These are phyloP conservation scores for Yamadazyma phyllophila DNA, from an alignment of 805 yeast genomes.

Conservation along the genomic window DNA sequence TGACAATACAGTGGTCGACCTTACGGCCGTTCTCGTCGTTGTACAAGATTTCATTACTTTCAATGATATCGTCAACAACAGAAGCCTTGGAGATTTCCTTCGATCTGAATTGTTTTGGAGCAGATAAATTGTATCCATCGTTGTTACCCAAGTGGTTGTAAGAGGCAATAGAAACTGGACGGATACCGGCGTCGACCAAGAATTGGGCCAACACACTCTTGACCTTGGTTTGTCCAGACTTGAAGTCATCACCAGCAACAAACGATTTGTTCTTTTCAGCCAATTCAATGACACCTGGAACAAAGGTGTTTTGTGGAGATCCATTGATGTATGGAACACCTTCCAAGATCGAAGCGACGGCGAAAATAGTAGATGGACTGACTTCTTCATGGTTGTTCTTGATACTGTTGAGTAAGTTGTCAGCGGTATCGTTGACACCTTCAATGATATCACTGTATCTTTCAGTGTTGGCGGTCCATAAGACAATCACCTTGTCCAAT, in stretches of 20 bases:
- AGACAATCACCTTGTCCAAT: slow-evolving; percentile 82
- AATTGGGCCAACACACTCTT: slow-evolving; percentile 96
- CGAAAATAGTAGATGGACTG: slow-evolving; percentile 91
- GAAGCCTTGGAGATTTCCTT: slow-evolving; percentile 92
- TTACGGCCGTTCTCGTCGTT: slow-evolving; percentile 72
- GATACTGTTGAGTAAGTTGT: slow-evolving; percentile 69
- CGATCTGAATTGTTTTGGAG: slow-evolving; percentile 91
- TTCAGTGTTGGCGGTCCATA: slow-evolving; percentile 98
- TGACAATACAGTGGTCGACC: slow-evolving; percentile 93
- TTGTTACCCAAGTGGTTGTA: slow-evolving; percentile 96
- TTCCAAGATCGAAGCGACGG: slow-evolving; percentile 89
- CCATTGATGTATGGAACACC: slow-evolving; percentile 90
- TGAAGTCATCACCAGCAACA: slow-evolving; percentile 97
- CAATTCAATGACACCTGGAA: slow-evolving; percentile 88
- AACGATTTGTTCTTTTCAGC: slow-evolving; percentile 74
- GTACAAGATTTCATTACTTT: slow-evolving; percentile 79
- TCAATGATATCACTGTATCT: slow-evolving; percentile 74
- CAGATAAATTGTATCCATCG: slow-evolving; percentile 88
- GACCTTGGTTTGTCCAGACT: slow-evolving; percentile 93
- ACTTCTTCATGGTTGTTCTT: slow-evolving; percentile 79
- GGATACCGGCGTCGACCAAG: slow-evolving; percentile 95
- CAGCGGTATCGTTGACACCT: slow-evolving; percentile 88
- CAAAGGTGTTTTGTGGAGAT: slow-evolving; percentile 96
- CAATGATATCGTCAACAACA: slow-evolving; percentile 92
- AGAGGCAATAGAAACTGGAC: slow-evolving; percentile 91